A percentile compares a stretch with the other conserved stretches of the same genome.
These are phyloP conservation scores for Pythium chondricola DNA, from an alignment of 352 stramenopile genomes.

Conservation along the genomic window DNA sequence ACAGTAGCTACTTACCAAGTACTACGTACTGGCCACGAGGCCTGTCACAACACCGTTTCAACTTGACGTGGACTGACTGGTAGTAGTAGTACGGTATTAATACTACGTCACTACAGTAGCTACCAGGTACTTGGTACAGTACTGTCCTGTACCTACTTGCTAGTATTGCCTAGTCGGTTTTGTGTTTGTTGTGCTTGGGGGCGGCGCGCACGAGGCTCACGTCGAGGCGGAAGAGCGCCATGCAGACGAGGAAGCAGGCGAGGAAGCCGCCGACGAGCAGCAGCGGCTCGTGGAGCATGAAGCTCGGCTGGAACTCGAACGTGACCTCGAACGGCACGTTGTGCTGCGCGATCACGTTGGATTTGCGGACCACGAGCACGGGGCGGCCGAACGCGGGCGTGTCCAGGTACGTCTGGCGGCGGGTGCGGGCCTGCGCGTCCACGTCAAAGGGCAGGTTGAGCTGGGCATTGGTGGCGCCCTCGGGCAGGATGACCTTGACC, in stretches of 20 bases:
- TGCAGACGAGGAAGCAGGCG: conserved; percentile 80
- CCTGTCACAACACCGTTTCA: too few relatives aligned
- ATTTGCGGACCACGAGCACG: conserved; percentile 77
- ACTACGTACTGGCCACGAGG: too few relatives aligned
- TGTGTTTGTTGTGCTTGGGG: conserved; percentile 24
- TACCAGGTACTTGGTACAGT: background rate
- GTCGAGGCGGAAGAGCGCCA: conserved; percentile 80
- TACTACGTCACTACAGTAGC: background rate
- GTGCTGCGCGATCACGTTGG: conserved; percentile 80
- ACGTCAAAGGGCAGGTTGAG: conserved; percentile 70
- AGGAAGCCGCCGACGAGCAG: conserved; percentile 82
- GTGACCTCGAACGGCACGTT: conserved; percentile 84
- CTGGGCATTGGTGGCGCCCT: conserved; percentile 76
- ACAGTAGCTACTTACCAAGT: too few relatives aligned
- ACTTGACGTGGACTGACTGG: too few relatives aligned
- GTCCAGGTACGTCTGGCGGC: conserved; percentile 83
- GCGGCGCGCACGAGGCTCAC: conserved; percentile 70
- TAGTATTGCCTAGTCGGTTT: background rate
- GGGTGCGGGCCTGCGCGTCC: conserved; percentile 43
- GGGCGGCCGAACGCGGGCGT: conserved; percentile 69
- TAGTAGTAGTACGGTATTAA: too few relatives aligned
- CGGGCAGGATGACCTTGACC: conserved; percentile 84
- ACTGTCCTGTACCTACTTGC: background rate
- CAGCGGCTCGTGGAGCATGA: conserved; percentile 85
- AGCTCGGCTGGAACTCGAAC: conserved; percentile 73